Evolutionary conservation across 2,329 filamentous ascomycete species (phyloP).

Genomic region (Xylaria sp.): DNA sequence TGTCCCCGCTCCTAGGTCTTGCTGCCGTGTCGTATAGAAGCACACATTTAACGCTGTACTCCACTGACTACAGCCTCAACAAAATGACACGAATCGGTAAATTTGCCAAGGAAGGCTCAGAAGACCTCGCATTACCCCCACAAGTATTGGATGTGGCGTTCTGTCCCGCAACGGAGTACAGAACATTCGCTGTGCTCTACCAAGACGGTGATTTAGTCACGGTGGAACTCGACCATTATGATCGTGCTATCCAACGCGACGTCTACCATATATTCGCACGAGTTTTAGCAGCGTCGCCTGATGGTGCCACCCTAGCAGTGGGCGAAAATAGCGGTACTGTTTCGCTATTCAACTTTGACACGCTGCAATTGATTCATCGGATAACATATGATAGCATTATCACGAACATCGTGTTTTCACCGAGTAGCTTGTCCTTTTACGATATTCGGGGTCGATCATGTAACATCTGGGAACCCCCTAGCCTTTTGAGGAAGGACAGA

Average conservation of each 20-base stretch:
- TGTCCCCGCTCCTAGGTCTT: background rate
- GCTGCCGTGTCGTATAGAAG: background rate
- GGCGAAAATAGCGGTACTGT: background rate
- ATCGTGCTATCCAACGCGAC: background rate
- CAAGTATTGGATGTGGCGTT: background rate
- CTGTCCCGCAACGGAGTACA: background rate
- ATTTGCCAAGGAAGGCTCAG: background rate
- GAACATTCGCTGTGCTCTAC: background rate
- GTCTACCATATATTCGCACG: background rate
- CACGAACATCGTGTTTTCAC: background rate
- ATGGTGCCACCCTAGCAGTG: background rate
- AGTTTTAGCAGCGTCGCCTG: background rate
- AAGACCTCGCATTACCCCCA: background rate
- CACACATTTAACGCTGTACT: background rate
- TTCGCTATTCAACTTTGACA: background rate
- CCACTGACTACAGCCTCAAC: background rate
- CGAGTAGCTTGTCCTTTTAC: background rate
- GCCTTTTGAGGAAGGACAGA: background rate
- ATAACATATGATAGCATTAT: background rate
- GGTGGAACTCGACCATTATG: background rate
- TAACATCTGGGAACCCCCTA: background rate
- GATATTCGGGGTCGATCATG: background rate
- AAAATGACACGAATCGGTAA: background rate
- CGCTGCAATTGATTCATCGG: background rate
- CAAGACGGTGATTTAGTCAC: background rate